Evolutionary conservation across 352 stramenopile species (phyloP).

Genomic region (Pythium coloratum): DNA sequence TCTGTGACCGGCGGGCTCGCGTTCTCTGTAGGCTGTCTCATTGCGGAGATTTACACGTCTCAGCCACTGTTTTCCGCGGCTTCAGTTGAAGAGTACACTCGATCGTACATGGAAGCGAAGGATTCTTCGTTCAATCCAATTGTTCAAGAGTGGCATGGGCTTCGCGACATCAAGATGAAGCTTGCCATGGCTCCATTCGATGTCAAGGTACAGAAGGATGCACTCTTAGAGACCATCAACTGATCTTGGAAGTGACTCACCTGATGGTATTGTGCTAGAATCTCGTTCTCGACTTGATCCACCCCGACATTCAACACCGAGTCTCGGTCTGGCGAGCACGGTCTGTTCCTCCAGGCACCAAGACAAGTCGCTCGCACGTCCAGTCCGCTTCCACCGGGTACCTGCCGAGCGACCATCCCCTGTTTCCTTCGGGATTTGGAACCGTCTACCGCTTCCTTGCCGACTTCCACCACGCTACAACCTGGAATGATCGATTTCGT

Average conservation of each 20-base stretch:
- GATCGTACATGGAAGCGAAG: constrained; percentile 15
- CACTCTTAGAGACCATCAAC: not conserved
- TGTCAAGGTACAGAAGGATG: constrained; percentile 40
- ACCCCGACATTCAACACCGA: constrained; percentile 15
- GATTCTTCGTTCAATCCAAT: not conserved
- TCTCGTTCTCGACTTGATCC: constrained; percentile 20
- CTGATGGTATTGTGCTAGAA: constrained; percentile 4
- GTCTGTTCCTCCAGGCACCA: not conserved
- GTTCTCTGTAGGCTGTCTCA: constrained; percentile 69
- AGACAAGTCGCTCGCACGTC: not conserved
- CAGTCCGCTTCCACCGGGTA: not conserved
- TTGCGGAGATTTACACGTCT: constrained; percentile 65
- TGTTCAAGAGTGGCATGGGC: constrained; percentile 1
- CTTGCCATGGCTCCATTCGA: constrained; percentile 36
- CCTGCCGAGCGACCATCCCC: not conserved
- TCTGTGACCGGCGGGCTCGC: constrained; percentile 31
- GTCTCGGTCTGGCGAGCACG: constrained; percentile 25
- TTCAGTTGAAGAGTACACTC: constrained; percentile 45
- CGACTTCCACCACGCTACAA: constrained; percentile 32
- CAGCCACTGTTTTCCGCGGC: constrained; percentile 57
- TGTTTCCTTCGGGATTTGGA: constrained; percentile 50
- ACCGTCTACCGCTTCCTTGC: constrained; percentile 52
- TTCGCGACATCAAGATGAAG: not conserved
- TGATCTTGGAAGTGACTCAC: not conserved
- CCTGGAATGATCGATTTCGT: constrained; percentile 52